phyloP scores from a whole-genome alignment of 129 eudicot species.

The Lactuca saligna region DNA sequence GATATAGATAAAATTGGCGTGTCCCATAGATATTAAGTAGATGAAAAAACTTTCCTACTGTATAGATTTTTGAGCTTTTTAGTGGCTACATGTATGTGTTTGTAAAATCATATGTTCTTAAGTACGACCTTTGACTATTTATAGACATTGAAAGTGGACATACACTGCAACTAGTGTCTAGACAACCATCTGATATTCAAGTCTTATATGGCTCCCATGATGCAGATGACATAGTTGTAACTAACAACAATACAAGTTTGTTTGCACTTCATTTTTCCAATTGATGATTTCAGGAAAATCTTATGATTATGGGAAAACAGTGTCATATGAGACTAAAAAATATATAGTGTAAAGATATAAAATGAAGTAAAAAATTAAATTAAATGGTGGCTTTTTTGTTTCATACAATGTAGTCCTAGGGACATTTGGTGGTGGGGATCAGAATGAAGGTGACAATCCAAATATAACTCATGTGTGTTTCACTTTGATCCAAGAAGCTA shows the following conservation, averaged over 20 bases:
- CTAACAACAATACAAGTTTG: conserved; percentile 46
- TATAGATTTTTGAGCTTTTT: too few relatives aligned
- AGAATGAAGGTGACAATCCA: conserved; percentile 57
- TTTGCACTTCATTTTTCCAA: neutral
- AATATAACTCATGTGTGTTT: conserved; percentile 73
- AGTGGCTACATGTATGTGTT: neutral
- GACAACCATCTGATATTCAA: conserved; percentile 75
- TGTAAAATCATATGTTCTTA: too few relatives aligned
- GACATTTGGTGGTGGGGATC: conserved; percentile 65
- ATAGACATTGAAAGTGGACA: conserved; percentile 89
- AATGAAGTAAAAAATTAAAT: neutral
- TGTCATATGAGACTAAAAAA: neutral
- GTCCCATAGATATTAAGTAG: too few relatives aligned
- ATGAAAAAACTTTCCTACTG: too few relatives aligned
- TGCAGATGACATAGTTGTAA: conserved; percentile 40
- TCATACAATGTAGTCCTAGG: conserved; percentile 82
- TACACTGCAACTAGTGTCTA: conserved; percentile 73
- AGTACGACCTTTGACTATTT: conserved; percentile 37
- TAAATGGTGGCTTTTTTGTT: conserved; percentile 16
- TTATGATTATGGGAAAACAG: neutral
- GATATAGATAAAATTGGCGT: too few relatives aligned
- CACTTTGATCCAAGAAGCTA: too few relatives aligned
- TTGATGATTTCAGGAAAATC: neutral
- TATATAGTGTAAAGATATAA: neutral
- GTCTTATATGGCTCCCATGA: conserved; percentile 42